These are phyloP conservation scores for Fusarium staphyleae DNA, from an alignment of 2,329 filamentous ascomycete species.

Conservation along the genomic window DNA sequence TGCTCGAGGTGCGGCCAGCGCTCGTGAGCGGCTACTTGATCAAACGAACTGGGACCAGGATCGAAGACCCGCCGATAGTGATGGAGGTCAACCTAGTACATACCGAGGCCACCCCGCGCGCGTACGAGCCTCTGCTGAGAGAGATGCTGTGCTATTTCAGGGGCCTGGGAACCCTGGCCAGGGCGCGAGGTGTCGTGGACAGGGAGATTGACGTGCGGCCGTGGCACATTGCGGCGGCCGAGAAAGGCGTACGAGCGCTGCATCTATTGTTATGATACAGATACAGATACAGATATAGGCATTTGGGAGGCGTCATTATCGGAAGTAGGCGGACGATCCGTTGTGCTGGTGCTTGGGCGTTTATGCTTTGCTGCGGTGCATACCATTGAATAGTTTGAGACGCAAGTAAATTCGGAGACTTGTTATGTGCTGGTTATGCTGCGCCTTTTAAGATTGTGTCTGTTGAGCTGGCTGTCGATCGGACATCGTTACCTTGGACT, in stretches of 20 bases:
- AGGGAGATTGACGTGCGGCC: conserved; percentile 69
- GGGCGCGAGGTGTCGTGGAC: conserved; percentile 68
- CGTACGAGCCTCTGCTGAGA: conserved; percentile 69
- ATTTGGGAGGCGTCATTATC: conserved; percentile 28
- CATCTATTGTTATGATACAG: conserved; percentile 66
- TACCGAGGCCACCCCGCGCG: conserved; percentile 57
- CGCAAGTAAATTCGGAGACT: conserved; percentile 11
- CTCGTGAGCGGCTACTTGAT: conserved; percentile 71
- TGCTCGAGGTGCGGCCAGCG: conserved; percentile 62
- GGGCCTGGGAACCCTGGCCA: conserved; percentile 71
- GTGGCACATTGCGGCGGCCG: conserved; percentile 78
- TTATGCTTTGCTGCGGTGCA: conserved; percentile 16
- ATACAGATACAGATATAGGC: conserved; percentile 39
- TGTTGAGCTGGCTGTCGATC: background rate
- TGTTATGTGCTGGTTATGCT: background rate
- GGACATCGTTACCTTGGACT: background rate
- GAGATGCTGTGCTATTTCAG: conserved; percentile 76
- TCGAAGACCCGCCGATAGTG: conserved; percentile 65
- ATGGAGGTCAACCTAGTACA: conserved; percentile 72
- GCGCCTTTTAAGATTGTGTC: background rate
- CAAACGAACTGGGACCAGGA: conserved; percentile 64
- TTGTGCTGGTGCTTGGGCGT: conserved; percentile 28
- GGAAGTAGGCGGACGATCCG: conserved; percentile 2
- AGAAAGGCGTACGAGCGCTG: conserved; percentile 71
- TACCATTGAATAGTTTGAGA: conserved; percentile 16